Percentiles rank a stretch among this genome's conserved stretches.
phyloP scores from a whole-genome alignment of 805 yeast genomes.

The Maudiozyma serrabonitensis region DNA sequence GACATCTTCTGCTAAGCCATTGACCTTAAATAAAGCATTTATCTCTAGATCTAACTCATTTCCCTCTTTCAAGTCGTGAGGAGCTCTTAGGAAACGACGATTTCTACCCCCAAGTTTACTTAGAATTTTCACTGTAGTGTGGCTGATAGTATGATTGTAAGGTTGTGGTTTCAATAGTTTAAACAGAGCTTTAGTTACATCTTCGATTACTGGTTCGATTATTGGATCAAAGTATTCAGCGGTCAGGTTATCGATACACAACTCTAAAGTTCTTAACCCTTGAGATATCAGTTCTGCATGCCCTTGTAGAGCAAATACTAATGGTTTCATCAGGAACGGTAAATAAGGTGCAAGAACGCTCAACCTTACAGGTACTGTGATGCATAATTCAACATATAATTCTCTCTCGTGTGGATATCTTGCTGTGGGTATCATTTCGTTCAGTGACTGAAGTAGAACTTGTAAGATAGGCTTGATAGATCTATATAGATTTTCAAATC shows the following conservation, averaged over 20 bases:
- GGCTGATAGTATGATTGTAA: conserved; percentile 89
- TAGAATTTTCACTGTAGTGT: conserved; percentile 82
- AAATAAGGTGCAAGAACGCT: conserved; percentile 91
- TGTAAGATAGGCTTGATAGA: conserved; percentile 89
- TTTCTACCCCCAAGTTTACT: conserved; percentile 97
- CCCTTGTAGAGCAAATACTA: conserved; percentile 84
- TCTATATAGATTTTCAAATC: conserved; percentile 86
- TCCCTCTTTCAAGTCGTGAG: conserved; percentile 50
- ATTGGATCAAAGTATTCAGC: conserved; percentile 97
- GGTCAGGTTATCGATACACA: conserved; percentile 92
- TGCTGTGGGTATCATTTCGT: conserved; percentile 73
- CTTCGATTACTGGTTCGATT: conserved; percentile 90
- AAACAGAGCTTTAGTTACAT: conserved; percentile 90
- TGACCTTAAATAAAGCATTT: conserved; percentile 56
- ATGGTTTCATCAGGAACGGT: conserved; percentile 79
- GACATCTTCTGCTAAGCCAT: conserved; percentile 53
- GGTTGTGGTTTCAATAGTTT: conserved; percentile 85
- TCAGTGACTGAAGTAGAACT: conserved; percentile 73
- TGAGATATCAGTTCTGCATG: conserved; percentile 87
- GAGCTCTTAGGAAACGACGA: conserved; percentile 72
- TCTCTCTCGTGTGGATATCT: conserved; percentile 86
- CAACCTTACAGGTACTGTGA: conserved; percentile 90
- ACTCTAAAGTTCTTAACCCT: conserved; percentile 87
- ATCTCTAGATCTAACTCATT: conserved; percentile 56
- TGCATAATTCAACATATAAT: conserved; percentile 85